A percentile compares a stretch with the other conserved stretches of the same genome.
Evolutionary conservation across 495 filamentous ascomycete species (phyloP).

Genomic region (Friedmanniomyces endolithicus): DNA sequence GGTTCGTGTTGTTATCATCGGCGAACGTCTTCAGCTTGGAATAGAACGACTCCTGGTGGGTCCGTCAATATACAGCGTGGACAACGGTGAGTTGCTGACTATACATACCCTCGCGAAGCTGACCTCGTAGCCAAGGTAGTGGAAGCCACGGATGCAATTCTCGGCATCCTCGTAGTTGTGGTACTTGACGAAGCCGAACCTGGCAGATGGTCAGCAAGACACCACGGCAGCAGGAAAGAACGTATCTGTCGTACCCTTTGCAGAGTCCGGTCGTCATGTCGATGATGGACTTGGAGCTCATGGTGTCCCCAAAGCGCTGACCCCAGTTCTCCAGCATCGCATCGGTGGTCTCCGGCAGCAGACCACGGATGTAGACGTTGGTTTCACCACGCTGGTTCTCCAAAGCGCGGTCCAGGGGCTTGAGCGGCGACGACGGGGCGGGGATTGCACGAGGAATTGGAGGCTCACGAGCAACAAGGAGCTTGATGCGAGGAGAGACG

Average conservation of each 20-base stretch:
- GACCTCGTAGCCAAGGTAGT: conserved; percentile 85
- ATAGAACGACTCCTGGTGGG: conserved; percentile 77
- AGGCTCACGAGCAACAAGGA: conserved; percentile 60
- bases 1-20: conserved; percentile 76
- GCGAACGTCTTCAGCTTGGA: conserved; percentile 84
- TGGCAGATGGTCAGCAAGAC: conserved; percentile 26
- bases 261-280: conserved; percentile 80
- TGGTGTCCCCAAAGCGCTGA: conserved; percentile 74
- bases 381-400: conserved; percentile 78
- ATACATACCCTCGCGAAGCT: conserved; percentile 76
- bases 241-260: conserved; percentile 60
- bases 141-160: conserved; percentile 92
- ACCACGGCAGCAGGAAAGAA: background rate
- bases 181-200: conserved; percentile 95
- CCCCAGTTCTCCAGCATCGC: conserved; percentile 74
- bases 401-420: conserved; percentile 78
- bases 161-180: conserved; percentile 76
- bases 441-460: conserved; percentile 81
- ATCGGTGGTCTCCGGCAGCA: conserved; percentile 88
- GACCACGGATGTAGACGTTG: conserved; percentile 94
- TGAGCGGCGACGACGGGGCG: conserved; percentile 56
- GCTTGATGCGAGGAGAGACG: conserved; percentile 47
- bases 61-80: conserved; percentile 13
- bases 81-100: background rate
- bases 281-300: conserved; percentile 94